A percentile compares a stretch with the other conserved stretches of the same genome.
These are phyloP conservation scores for Penicillium fuscoglaucum DNA, from an alignment of 2,329 filamentous ascomycete species.

Conservation along the genomic window DNA sequence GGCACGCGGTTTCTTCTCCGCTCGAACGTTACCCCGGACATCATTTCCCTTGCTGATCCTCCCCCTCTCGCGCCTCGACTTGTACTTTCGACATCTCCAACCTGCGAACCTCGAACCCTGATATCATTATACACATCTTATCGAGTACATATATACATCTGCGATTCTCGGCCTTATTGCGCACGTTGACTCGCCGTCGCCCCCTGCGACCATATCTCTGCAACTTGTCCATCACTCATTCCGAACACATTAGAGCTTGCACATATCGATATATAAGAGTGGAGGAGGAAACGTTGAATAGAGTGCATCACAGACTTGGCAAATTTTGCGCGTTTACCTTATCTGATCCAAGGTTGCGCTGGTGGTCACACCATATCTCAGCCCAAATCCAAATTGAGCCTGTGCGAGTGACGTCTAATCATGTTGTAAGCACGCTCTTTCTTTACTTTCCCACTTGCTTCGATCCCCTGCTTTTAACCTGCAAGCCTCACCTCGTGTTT, in stretches of 20 bases:
- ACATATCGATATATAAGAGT: constrained; percentile 1
- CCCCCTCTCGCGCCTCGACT: constrained; percentile 1
- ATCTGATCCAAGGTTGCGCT: constrained; percentile 5
- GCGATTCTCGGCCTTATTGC: neutral
- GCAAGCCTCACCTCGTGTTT: neutral
- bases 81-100: neutral
- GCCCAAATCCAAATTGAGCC: constrained; percentile 13
- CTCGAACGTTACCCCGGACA: constrained; percentile 23
- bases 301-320: neutral
- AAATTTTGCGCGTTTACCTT: neutral
- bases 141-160: neutral
- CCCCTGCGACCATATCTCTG: neutral
- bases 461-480: neutral
- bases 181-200: neutral
- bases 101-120: neutral
- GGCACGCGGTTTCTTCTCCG: constrained; percentile 23
- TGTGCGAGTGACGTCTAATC: constrained; percentile 10
- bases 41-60: constrained; percentile 17
- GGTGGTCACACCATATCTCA: constrained; percentile 14
- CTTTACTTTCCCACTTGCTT: neutral
- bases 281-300: neutral
- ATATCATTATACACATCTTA: neutral
- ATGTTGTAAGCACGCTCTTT: constrained; percentile 28
- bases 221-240: neutral
- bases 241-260: neutral